Evolutionary conservation across 768 basidiomycete genomes (phyloP).

Genomic region (Suillus subaureus): DNA sequence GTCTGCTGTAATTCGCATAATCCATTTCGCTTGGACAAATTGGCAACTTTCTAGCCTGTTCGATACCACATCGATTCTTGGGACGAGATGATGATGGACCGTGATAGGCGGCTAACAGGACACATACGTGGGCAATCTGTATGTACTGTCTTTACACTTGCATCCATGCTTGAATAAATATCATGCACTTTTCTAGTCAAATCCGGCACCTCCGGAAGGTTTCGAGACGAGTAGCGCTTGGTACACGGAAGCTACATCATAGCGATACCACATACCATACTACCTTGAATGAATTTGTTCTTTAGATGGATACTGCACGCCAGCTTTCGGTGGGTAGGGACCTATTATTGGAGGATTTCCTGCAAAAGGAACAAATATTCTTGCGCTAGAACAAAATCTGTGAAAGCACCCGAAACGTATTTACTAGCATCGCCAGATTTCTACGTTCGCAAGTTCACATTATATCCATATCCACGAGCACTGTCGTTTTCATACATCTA

Average conservation of each 20-base stretch:
- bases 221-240: constrained; percentile 77
- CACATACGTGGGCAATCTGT: constrained; percentile 86
- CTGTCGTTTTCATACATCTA: neutral
- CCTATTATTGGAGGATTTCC: neutral
- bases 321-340: neutral
- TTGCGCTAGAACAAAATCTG: neutral
- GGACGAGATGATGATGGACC: constrained; percentile 96
- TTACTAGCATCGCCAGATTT: neutral
- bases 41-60: constrained; percentile 56
- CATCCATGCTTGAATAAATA: neutral
- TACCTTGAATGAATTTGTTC: neutral
- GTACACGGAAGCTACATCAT: constrained; percentile 60
- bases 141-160: constrained; percentile 33
- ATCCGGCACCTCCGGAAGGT: constrained; percentile 65
- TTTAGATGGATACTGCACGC: neutral
- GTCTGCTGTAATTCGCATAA: neutral
- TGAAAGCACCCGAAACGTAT: neutral
- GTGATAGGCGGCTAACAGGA: constrained; percentile 88
- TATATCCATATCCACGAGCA: neutral
- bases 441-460: neutral
- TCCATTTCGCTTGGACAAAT: neutral
- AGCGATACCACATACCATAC: constrained; percentile 15
- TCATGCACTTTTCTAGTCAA: constrained; percentile 47
- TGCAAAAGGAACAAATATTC: neutral
- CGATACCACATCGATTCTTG: constrained; percentile 86